Base-by-base conservation (phyloP, 345 rosid species). In the Punica granatum region DNA sequence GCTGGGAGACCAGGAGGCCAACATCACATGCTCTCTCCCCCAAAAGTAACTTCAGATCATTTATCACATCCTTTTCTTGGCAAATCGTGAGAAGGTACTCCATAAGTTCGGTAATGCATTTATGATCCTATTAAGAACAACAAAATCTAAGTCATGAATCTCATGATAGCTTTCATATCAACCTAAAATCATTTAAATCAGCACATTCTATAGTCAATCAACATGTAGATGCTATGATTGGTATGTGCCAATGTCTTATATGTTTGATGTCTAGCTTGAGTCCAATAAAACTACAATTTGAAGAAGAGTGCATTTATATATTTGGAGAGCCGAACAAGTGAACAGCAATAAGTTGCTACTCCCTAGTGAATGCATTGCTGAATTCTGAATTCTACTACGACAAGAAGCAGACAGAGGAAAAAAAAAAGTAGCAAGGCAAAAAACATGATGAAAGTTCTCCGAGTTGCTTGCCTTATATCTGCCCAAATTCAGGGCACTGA, bases 1-100 rank as follows among this genome's bases (percentile, higher is more conserved):
- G 86, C 73, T 87, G 98, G 63, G 97, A 94, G 67, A 94, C 92
- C 81, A 94, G 76, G 30, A 94, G 82, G 76, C 89, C 96, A 44
- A 82, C 85, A 65, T 66, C 43, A 14, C 69, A 72, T 44, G 89
- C 75, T 71, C 82, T 75, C 65, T 89, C 88, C 72, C 76, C 85
- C 69, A 84, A 70, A 30, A 91, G 74, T 51, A 77, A 31, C 76
- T 78, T 79, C 63, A 94, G 71, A 64, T 81, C 71, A 46, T 63
- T 75, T 16, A 31, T 68, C 43, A 66, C 61, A 35, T 69, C 77
- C 56, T 80, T 85, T 58, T 86, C 90, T 10, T 60, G 76, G 75
- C 92, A 85, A 19, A 74, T 75, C 59, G 82, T 78, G 54, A 82
- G 78, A 49, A 91, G 87, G 72, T 80, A 89, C 62, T 91, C 86